A percentile compares a stretch with the other conserved stretches of the same genome.
Evolutionary conservation across 2,329 filamentous ascomycete genomes (phyloP).

Genomic region (Cytospora mali): DNA sequence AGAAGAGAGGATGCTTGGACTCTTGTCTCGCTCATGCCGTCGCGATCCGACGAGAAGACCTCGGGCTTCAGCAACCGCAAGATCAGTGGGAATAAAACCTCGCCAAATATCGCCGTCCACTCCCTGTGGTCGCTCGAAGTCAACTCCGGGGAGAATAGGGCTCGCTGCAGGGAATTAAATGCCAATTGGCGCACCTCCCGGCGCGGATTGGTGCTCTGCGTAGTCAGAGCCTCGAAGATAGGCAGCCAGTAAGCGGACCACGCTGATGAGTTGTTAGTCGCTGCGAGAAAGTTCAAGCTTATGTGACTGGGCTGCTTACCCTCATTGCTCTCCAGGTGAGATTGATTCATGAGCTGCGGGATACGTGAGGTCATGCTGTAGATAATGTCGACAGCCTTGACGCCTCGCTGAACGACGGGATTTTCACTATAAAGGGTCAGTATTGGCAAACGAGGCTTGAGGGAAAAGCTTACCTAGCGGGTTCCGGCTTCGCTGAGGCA

Average conservation of each 20-base stretch:
- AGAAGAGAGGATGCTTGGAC: slow-evolving; percentile 89
- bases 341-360: slow-evolving; percentile 86
- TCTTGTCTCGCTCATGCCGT: slow-evolving; percentile 93
- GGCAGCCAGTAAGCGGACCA: slow-evolving; percentile 99
- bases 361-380: slow-evolving; percentile 81
- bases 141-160: slow-evolving; percentile 81
- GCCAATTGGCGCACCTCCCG: slow-evolving; percentile 90
- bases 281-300: neutral
- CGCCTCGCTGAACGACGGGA: slow-evolving; percentile 73
- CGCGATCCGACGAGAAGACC: slow-evolving; percentile 85
- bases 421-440: slow-evolving; percentile 58
- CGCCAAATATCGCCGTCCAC: slow-evolving; percentile 93
- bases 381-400: slow-evolving; percentile 79
- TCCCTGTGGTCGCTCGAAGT: slow-evolving; percentile 82
- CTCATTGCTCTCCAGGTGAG: slow-evolving; percentile 85
- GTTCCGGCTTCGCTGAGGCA: slow-evolving; percentile 51
- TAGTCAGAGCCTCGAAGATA: slow-evolving; percentile 84
- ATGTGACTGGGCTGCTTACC: slow-evolving; percentile 50
- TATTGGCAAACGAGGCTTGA: slow-evolving; percentile 25
- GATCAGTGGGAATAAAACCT: slow-evolving; percentile 92
- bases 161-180: slow-evolving; percentile 81
- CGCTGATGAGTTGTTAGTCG: slow-evolving; percentile 53
- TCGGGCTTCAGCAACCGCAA: slow-evolving; percentile 87
- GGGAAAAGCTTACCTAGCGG: slow-evolving; percentile 53
- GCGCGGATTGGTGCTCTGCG: slow-evolving; percentile 92